Evolutionary conservation across 441 rosid species (phyloP), one percentile per base, ranked within the genome.

Genomic region (Corymbia citriodora): DNA sequence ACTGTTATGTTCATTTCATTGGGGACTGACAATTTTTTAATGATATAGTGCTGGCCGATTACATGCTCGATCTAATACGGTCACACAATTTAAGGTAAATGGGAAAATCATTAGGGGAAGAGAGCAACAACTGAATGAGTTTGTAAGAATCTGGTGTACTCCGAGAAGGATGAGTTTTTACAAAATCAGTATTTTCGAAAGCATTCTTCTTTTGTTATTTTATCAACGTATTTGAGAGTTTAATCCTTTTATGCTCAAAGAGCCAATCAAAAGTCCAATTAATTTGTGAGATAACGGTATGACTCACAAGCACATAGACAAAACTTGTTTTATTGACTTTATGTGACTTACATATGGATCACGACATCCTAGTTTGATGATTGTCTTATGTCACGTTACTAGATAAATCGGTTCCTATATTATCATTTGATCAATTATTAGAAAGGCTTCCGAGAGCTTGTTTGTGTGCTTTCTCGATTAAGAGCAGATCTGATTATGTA

Each of bases 171-270:
- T 29, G 31, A 61, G 72, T 65, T 3, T 65, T n/a, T 3, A 40
- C 0, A n/a, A 14, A 14, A 29, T 14, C 36, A n/a, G 9, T n/a
- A 14, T 13, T 65, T 65, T 59, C 10, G 0, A n/a, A n/a, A 65
- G 72, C 72, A 14, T 10, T 65, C 72, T 29, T n/a, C 72, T 14
- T 14, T 65, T 65, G 18, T 65, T n/a, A n/a, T 65, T 65, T 27
- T n/a, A 61, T 61, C 10, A 29, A 36, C 36, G 19, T 14, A 14
- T 65, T n/a, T 29, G 72, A 14, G 18, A 65, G 36, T 65, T 63
- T 65, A 14, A 65, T n/a, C 18, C 72, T n/a, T 65, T n/a, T 65
- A n/a, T 29, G 31, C 72, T n/a, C 14, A 7, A 65, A 23, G 31
- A 65, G 72, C 36, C 72, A 7, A 65, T 8, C 2, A 29, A n/a